A percentile compares a stretch with the other conserved stretches of the same genome.
Conservation (phyloP, 1,139 yeast species). For the Hanseniaspora gamundiae region DNA sequence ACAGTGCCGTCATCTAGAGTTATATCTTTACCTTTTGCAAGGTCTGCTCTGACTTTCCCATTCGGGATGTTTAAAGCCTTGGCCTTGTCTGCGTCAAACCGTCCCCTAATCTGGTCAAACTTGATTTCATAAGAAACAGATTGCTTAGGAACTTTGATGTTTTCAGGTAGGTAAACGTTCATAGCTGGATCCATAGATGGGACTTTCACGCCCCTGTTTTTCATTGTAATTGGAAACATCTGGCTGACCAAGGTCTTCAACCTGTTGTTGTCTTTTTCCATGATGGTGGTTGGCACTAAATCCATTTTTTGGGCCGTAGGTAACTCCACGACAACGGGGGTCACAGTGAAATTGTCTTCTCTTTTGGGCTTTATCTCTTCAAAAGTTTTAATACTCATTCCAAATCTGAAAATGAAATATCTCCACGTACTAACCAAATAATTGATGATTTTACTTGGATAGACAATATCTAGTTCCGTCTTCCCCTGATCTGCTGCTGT, state of each 20-base stretch:
- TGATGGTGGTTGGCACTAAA: background rate
- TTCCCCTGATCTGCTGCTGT: constrained; percentile 78
- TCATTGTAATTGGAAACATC: constrained; percentile 33
- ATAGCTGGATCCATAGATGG: constrained; percentile 26
- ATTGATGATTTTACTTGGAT: constrained; percentile 34
- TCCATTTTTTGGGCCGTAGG: background rate
- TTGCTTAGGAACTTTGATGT: constrained; percentile 9
- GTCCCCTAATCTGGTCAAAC: constrained; percentile 64
- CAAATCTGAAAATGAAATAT: constrained; percentile 75
- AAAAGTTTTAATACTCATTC: constrained; percentile 42
- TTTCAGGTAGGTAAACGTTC: constrained; percentile 25
- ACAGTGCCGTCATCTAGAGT: constrained; percentile 45
- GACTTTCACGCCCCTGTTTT: constrained; percentile 20
- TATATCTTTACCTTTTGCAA: constrained; percentile 52
- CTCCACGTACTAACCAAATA: constrained; percentile 73
- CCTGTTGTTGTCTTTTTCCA: constrained; percentile 11
- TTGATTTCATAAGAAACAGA: constrained; percentile 53
- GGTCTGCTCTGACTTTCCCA: constrained; percentile 44
- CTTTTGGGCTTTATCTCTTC: background rate
- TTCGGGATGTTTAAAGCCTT: constrained; percentile 54
- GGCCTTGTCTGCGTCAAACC: constrained; percentile 58
- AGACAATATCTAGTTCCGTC: constrained; percentile 33
- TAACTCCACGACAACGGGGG: constrained; percentile 4
- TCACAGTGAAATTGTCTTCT: constrained; percentile 7
- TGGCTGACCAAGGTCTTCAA: constrained; percentile 19